Conservation (phyloP, 345 rosid species). For the Geranium brycei region DNA sequence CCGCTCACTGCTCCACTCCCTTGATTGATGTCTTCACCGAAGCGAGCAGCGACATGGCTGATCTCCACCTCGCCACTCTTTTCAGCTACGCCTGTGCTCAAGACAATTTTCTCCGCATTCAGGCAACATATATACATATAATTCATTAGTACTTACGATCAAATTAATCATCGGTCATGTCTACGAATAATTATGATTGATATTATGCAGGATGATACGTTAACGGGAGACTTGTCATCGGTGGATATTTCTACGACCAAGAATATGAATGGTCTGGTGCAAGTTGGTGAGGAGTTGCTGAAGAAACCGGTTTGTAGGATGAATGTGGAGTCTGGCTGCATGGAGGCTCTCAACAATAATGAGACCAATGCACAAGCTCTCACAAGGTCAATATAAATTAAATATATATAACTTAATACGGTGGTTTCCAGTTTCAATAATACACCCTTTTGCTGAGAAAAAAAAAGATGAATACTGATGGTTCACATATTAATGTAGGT, state of each 20-base stretch:
- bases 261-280: constrained; percentile 43
- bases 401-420: too few relatives aligned
- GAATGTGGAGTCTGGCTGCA: constrained; percentile 41
- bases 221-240: constrained; percentile 37
- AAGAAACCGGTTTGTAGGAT: constrained; percentile 48
- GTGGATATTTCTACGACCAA: constrained; percentile 48
- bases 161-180: neutral
- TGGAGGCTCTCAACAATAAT: constrained; percentile 14
- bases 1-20: constrained; percentile 18
- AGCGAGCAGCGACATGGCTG: constrained; percentile 60
- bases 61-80: constrained; percentile 35
- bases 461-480: too few relatives aligned
- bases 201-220: constrained; percentile 39
- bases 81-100: constrained; percentile 37
- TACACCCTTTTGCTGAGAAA: too few relatives aligned
- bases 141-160: neutral
- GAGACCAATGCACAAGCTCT: constrained; percentile 53
- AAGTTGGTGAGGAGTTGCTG: constrained; percentile 44
- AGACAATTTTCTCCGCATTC: constrained; percentile 35
- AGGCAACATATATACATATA: constrained; percentile 15
- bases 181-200: neutral
- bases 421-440: too few relatives aligned
- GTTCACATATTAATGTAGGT: constrained; percentile 16
- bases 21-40: constrained; percentile 43
- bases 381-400: constrained; percentile 2